Conservation (phyloP, 768 basidiomycete species). For the Phaeotremella skinneri region DNA sequence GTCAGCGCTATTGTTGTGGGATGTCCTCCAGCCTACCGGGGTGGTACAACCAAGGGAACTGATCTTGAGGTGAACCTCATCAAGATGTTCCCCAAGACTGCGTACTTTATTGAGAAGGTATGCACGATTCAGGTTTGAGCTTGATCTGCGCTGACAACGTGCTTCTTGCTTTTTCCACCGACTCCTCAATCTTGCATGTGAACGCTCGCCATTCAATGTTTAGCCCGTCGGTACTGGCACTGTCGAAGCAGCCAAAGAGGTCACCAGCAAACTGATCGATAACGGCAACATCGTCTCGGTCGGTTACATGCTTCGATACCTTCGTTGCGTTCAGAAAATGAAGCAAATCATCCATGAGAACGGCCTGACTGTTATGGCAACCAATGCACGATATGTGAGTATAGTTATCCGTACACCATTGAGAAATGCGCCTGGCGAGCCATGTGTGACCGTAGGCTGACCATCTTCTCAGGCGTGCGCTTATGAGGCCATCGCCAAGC, state of each 20-base stretch:
- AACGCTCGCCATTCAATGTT: conserved; percentile 68
- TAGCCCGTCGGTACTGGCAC: conserved; percentile 86
- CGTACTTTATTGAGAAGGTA: conserved; percentile 84
- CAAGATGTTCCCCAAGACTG: conserved; percentile 79
- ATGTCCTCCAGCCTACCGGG: conserved; percentile 90
- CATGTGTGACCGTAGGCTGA: conserved; percentile 1
- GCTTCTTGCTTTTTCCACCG: too few relatives aligned
- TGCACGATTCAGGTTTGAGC: conserved; percentile 1
- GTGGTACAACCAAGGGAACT: conserved; percentile 67
- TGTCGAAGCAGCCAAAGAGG: conserved; percentile 63
- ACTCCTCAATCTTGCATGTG: too few relatives aligned
- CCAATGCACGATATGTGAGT: conserved; percentile 84
- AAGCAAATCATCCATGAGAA: conserved; percentile 93
- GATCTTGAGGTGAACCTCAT: conserved; percentile 86
- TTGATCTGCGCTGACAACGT: background rate
- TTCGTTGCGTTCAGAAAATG: conserved; percentile 93
- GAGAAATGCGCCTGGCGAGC: conserved; percentile 52
- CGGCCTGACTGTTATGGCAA: conserved; percentile 90
- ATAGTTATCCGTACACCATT: conserved; percentile 67
- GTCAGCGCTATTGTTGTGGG: conserved; percentile 77
- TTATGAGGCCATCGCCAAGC: conserved; percentile 52
- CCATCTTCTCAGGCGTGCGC: conserved; percentile 59
- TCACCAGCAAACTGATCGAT: conserved; percentile 69
- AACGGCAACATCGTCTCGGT: conserved; percentile 78
- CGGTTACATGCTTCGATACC: conserved; percentile 90